Base-by-base conservation (phyloP, 2,329 filamentous ascomycete species). In the Cladosporium sp. region DNA sequence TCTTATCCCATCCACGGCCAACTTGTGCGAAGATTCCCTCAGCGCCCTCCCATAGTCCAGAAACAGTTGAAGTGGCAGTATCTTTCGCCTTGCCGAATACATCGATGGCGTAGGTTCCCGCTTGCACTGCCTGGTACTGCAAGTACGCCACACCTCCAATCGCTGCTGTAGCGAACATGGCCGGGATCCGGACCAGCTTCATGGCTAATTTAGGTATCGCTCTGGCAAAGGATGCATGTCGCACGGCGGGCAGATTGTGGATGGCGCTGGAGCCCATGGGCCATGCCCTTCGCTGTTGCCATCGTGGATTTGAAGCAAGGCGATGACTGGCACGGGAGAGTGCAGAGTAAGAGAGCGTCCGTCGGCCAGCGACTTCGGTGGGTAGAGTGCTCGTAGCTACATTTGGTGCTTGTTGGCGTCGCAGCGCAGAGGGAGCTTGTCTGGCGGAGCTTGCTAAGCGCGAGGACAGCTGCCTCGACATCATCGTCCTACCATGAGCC, bases 101-200 rank as follows among this genome's bases (percentile, higher is more conserved):
- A 65, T 95, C 91, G 60, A 88, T 80, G 2, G 86, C 88, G 73
- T 88, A 92, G 59, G 83, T 90, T 59, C 88, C 89, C 20, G 89
- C 88, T 78, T 91, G 85, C 83, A 68, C 86, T 62, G 94, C 93
- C 75, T 99, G 94, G 71, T 99, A 97, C 71, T 99, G 94, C 49
- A 99, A 77, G 82, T 96, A 99, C 24, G 91, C 91, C 59, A 95
- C 77, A 2, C 89, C 90, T 13, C 90, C 92, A 64, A 99, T 83
- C 68, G 91, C 90, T 47, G 92, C 83, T 40, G 91, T 91, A 40
- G 93, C 94, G 68, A 96, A 92, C 77, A 97, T 88, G 58, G 94
- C 94, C 19, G 94, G 94, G 56, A 96, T 80, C 57, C 91, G 85
- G 35, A 87, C 82, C 65, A 99, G 88, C 77, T 97, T 99, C 69